These are phyloP conservation scores for Rhizophagus clarus DNA, from an alignment of 192 early-diverging fungal genomes.

Conservation along the genomic window DNA sequence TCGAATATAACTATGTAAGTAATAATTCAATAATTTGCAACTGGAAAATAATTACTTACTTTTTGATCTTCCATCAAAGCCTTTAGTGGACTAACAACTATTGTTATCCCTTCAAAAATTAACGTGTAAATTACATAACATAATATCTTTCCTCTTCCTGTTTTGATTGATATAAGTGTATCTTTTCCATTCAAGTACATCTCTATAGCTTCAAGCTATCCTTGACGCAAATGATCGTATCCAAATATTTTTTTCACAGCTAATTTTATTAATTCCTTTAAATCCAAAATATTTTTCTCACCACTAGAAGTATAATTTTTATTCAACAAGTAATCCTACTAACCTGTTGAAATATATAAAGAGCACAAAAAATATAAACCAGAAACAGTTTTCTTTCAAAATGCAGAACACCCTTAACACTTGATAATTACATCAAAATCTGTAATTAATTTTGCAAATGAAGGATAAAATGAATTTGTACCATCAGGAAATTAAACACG, in stretches of 20 bases:
- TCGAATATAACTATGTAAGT: background rate
- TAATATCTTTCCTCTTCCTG: background rate
- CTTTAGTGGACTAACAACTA: background rate
- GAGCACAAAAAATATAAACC: background rate
- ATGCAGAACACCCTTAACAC: background rate
- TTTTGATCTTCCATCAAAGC: background rate
- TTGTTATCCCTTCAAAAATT: background rate
- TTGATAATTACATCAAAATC: conserved; percentile 7
- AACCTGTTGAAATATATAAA: background rate
- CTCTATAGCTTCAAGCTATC: background rate
- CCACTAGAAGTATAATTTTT: background rate
- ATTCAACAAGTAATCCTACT: background rate
- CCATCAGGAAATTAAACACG: no score
- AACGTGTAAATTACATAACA: background rate
- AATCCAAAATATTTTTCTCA: no score
- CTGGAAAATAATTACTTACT: background rate
- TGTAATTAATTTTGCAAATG: background rate
- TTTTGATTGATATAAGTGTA: conserved; percentile 5
- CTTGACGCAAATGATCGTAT: background rate
- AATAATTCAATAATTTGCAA: background rate
- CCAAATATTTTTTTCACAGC: background rate
- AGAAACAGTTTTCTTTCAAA: background rate
- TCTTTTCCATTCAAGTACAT: background rate
- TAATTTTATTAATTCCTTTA: background rate
- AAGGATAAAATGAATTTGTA: background rate